phyloP scores from a whole-genome alignment of 192 early-diverging fungal genomes.

The Coemansia sp. region DNA sequence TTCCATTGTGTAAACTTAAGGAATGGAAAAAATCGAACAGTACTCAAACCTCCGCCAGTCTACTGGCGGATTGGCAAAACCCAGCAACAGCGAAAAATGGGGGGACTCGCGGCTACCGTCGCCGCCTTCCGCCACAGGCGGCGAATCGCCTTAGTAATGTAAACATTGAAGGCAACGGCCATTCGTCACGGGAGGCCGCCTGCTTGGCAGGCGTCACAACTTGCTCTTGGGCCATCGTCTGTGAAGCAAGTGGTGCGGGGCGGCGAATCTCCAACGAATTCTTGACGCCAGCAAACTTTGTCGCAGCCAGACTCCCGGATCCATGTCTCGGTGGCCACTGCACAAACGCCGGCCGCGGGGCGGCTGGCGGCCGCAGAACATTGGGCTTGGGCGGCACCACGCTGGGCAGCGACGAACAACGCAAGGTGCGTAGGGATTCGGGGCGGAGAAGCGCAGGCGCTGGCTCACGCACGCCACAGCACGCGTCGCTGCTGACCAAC shows the following conservation, averaged over 20 bases:
- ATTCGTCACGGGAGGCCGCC: background rate
- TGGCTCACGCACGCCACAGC: constrained; percentile 9
- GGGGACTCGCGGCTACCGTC: background rate
- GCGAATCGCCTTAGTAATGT: constrained; percentile 29
- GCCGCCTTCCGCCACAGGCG: constrained; percentile 11
- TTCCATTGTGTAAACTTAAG: constrained; percentile 2
- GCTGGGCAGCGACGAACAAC: constrained; percentile 34
- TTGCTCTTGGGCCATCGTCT: background rate
- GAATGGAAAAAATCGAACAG: background rate
- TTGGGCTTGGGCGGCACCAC: background rate
- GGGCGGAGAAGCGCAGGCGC: constrained; percentile 15
- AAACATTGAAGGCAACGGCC: constrained; percentile 24
- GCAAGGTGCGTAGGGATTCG: constrained; percentile 19
- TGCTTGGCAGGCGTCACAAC: constrained; percentile 9
- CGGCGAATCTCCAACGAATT: constrained; percentile 45
- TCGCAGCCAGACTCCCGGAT: background rate
- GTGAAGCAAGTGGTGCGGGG: constrained; percentile 11
- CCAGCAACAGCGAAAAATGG: background rate
- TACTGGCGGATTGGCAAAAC: constrained; percentile 7
- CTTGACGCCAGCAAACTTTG: constrained; percentile 33
- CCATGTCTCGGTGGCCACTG: background rate
- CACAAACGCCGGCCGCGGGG: constrained; percentile 1
- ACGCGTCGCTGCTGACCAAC: constrained; percentile 15
- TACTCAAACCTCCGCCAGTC: background rate
- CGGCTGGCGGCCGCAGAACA: background rate